Evolutionary conservation across 208 protist species (phyloP).

Genomic region (Blechomonas ayalai): DNA sequence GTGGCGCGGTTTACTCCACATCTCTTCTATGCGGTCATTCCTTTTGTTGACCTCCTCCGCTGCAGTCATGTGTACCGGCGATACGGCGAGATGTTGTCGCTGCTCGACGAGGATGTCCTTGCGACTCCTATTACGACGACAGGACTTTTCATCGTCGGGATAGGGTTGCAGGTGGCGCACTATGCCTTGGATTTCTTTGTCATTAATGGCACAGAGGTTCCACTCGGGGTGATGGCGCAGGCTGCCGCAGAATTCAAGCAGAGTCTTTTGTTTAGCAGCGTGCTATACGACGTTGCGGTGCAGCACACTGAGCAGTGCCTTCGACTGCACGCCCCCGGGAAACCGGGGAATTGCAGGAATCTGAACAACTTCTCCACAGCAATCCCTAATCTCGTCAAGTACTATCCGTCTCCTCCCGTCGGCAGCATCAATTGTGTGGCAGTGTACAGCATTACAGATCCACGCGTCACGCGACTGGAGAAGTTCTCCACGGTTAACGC

Average conservation of each 20-base stretch:
- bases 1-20: conserved; percentile 50
- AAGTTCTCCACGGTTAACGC: conserved; percentile 14
- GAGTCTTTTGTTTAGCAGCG: conserved; percentile 57
- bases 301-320: conserved; percentile 18
- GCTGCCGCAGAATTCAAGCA: conserved; percentile 68
- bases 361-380: too few relatives aligned
- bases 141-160: conserved; percentile 74
- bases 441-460: conserved; percentile 55
- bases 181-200: conserved; percentile 86
- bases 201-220: conserved; percentile 48
- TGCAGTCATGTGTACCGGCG: conserved; percentile 12
- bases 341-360: conserved; percentile 31
- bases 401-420: conserved; percentile 65
- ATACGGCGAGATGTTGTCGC: neutral
- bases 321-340: conserved; percentile 25
- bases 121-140: conserved; percentile 28
- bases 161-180: conserved; percentile 82
- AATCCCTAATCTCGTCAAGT: conserved; percentile 54
- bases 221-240: conserved; percentile 36
- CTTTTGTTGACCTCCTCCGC: conserved; percentile 38
- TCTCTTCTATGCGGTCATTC: conserved; percentile 62
- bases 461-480: conserved; percentile 42
- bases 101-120: conserved; percentile 1
- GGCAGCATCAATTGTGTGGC: conserved; percentile 43
- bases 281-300: conserved; percentile 75